Percentiles rank a stretch among this genome's conserved stretches.
phyloP scores from a whole-genome alignment of 352 stramenopile genomes.

The Phytophthora pini region DNA sequence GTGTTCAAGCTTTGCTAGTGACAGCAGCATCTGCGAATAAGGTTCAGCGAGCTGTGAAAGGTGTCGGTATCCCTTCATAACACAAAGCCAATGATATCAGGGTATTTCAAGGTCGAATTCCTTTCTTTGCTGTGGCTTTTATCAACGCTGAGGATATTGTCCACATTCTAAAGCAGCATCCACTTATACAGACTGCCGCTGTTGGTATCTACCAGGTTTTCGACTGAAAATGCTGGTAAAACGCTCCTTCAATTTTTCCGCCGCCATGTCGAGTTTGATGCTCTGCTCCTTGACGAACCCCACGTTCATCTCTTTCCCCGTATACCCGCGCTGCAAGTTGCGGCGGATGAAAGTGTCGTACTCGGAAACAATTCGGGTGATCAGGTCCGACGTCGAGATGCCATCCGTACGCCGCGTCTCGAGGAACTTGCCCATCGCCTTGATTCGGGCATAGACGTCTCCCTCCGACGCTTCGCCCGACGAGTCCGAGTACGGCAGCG shows the following conservation, averaged over 20 bases:
- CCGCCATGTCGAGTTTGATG: conserved; percentile 88
- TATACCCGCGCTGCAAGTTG: conserved; percentile 90
- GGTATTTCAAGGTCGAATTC: background rate
- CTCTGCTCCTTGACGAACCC: conserved; percentile 84
- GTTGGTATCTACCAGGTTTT: conserved; percentile 14
- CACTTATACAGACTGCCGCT: conserved; percentile 31
- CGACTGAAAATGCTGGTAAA: conserved; percentile 31
- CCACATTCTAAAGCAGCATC: background rate
- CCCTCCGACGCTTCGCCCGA: conserved; percentile 77
- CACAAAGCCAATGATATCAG: background rate
- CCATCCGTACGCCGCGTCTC: conserved; percentile 86
- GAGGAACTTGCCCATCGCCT: conserved; percentile 88
- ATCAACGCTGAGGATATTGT: background rate
- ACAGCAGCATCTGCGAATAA: conserved; percentile 37
- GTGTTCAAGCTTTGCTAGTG: conserved; percentile 46
- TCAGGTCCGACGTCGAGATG: conserved; percentile 91
- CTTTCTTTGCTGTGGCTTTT: background rate
- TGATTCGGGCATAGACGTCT: conserved; percentile 88
- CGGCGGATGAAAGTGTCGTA: conserved; percentile 93
- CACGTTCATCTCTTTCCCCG: conserved; percentile 93
- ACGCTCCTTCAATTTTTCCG: conserved; percentile 61
- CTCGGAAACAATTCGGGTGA: conserved; percentile 91
- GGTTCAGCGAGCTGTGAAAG: conserved; percentile 33
- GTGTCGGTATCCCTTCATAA: conserved; percentile 7
- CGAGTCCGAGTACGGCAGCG: conserved; percentile 82